Conservation (phyloP, 1,284 basidiomycete species). For the Melampsora larici-populina region DNA sequence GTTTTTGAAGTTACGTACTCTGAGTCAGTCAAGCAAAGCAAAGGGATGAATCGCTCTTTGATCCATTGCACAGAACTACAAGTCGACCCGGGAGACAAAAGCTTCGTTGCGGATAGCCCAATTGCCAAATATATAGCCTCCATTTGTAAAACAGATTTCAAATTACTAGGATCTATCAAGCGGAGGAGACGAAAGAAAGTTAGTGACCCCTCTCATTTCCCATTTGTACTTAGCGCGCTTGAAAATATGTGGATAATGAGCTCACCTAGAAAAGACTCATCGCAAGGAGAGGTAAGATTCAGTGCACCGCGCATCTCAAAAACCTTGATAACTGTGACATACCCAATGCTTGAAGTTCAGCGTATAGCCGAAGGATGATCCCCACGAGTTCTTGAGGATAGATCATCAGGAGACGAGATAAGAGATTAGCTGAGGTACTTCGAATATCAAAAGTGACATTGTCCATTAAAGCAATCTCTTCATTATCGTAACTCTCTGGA, state of each 20-base stretch:
- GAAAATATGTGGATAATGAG: not conserved
- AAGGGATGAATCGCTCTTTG: conserved; percentile 29
- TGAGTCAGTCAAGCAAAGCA: conserved; percentile 23
- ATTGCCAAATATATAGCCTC: conserved; percentile 33
- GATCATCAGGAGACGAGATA: conserved; percentile 9
- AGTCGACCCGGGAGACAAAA: conserved; percentile 1
- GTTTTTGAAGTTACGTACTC: conserved; percentile 5
- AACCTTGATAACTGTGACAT: not conserved
- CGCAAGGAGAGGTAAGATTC: conserved; percentile 10
- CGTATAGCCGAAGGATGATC: conserved; percentile 17
- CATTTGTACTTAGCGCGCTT: not conserved
- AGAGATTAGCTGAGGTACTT: conserved; percentile 26
- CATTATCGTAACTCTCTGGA: conserved; percentile 36
- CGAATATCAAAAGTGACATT: conserved; percentile 32
- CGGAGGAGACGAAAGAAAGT: not conserved
- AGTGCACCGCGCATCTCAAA: not conserved
- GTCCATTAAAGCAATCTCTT: conserved; percentile 25
- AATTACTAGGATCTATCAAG: conserved; percentile 19
- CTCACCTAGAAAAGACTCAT: conserved; percentile 16
- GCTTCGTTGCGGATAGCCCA: conserved; percentile 21
- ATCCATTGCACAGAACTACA: conserved; percentile 25
- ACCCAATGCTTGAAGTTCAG: not conserved
- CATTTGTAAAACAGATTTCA: conserved; percentile 17
- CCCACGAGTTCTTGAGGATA: conserved; percentile 29
- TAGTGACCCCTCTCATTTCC: not conserved